A percentile compares a stretch with the other conserved stretches of the same genome.
Evolutionary conservation across 2,329 filamentous ascomycete genomes (phyloP).

Genomic region (Penicillium sp.): DNA sequence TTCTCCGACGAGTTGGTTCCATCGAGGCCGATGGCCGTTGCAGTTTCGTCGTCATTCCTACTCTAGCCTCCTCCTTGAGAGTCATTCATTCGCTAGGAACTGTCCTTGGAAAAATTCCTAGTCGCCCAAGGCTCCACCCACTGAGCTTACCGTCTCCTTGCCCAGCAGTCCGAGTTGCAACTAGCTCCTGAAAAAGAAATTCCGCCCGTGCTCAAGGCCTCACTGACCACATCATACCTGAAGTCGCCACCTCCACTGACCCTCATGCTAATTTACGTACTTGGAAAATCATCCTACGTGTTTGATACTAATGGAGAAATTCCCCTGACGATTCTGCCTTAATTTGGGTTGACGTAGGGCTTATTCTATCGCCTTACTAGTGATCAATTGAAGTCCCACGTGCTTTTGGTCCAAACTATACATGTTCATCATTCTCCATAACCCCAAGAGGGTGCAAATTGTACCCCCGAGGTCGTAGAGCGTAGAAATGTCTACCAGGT

Average conservation of each 20-base stretch:
- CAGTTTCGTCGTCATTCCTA: slow-evolving; percentile 60
- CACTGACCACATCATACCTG: slow-evolving; percentile 63
- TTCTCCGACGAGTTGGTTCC: slow-evolving; percentile 66
- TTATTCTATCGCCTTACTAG: no score
- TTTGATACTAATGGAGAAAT: no score
- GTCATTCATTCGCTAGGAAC: slow-evolving; percentile 36
- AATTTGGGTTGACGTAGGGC: no score
- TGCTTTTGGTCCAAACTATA: no score
- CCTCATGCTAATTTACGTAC: slow-evolving; percentile 65
- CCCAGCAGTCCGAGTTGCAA: not conserved
- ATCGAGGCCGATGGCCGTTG: slow-evolving; percentile 66
- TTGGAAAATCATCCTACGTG: slow-evolving; percentile 51
- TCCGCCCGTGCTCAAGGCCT: slow-evolving; percentile 53
- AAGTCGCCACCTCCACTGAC: slow-evolving; percentile 63
- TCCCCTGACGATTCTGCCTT: no score
- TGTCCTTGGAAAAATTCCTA: slow-evolving; percentile 59
- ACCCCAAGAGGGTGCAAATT: no score
- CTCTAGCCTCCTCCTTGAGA: slow-evolving; percentile 56
- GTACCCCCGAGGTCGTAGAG: no score
- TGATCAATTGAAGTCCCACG: no score
- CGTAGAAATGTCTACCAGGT: no score
- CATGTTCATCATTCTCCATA: no score
- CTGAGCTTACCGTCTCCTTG: not conserved
- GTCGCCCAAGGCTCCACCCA: slow-evolving; percentile 49
- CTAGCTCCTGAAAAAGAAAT: slow-evolving; percentile 20